A percentile compares a stretch with the other conserved stretches of the same genome.
Evolutionary conservation across 495 filamentous ascomycete species (phyloP).

Genomic region (Aspergillus panamensis): DNA sequence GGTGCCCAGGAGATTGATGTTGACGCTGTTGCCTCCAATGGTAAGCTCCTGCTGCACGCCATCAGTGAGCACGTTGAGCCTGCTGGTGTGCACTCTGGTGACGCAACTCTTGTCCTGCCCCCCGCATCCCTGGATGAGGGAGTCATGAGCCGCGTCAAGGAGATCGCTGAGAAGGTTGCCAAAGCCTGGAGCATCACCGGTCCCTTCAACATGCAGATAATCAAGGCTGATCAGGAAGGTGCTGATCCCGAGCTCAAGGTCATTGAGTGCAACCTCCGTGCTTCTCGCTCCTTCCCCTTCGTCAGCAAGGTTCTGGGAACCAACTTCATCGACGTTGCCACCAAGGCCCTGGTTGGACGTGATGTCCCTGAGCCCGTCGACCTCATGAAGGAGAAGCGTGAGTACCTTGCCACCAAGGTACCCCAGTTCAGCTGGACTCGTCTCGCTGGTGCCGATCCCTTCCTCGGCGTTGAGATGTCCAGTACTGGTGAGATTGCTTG

Average conservation of each 20-base stretch:
- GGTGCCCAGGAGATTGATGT: constrained; percentile 97
- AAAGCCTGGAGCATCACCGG: constrained; percentile 96
- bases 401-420: constrained; percentile 95
- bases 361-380: constrained; percentile 84
- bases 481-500: constrained; percentile 97
- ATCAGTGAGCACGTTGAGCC: constrained; percentile 96
- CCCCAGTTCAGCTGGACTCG: constrained; percentile 98
- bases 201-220: constrained; percentile 99
- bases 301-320: constrained; percentile 93
- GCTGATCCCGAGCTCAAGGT: constrained; percentile 80
- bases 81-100: constrained; percentile 94
- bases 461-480: constrained; percentile 96
- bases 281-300: constrained; percentile 96
- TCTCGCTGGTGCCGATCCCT: constrained; percentile 96
- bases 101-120: constrained; percentile 88
- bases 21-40: constrained; percentile 86
- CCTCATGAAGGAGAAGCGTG: constrained; percentile 80
- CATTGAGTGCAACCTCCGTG: constrained; percentile 97
- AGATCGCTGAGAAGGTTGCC: constrained; percentile 92
- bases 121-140: constrained; percentile 70
- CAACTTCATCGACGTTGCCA: constrained; percentile 97
- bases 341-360: constrained; percentile 84
- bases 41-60: constrained; percentile 85
- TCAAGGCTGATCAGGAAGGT: constrained; percentile 75
- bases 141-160: constrained; percentile 82